These are phyloP conservation scores for Allantophomopsis cytisporea DNA, from an alignment of 2,329 filamentous ascomycete species.

Conservation along the genomic window DNA sequence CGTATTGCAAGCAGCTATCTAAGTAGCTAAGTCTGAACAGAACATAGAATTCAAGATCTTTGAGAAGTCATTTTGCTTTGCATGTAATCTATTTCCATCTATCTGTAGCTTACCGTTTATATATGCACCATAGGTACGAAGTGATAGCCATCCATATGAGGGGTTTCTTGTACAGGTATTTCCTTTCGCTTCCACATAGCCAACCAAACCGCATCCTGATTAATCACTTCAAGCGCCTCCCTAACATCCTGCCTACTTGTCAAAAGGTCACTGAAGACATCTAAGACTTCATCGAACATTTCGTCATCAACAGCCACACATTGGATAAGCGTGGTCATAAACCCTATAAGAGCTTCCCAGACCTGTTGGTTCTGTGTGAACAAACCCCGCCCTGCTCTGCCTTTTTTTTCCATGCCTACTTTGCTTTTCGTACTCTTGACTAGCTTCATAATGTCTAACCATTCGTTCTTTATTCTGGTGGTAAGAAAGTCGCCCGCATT, in stretches of 20 bases:
- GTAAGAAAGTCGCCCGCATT: constrained; percentile 71
- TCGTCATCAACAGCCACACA: constrained; percentile 53
- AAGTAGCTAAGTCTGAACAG: no score
- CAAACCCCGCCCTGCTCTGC: constrained; percentile 30
- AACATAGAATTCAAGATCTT: no score
- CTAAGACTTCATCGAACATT: constrained; percentile 58
- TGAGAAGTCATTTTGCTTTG: no score
- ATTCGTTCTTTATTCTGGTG: constrained; percentile 62
- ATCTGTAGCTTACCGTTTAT: no score
- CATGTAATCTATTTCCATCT: no score
- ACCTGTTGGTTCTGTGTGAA: constrained; percentile 49
- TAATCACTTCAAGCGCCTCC: constrained; percentile 45
- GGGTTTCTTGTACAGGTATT: constrained; percentile 21
- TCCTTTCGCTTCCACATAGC: constrained; percentile 33
- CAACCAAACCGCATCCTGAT: constrained; percentile 70
- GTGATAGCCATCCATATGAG: constrained; percentile 25
- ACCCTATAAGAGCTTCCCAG: constrained; percentile 46
- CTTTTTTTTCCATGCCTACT: constrained; percentile 19
- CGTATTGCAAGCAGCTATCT: no score
- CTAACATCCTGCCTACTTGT: constrained; percentile 32
- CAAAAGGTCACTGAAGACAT: constrained; percentile 40
- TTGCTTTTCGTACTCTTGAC: constrained; percentile 27
- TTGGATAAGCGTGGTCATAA: constrained; percentile 47
- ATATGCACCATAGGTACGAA: constrained; percentile 11
- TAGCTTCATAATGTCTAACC: constrained; percentile 41